Evolutionary conservation across 768 basidiomycete species (phyloP).

Genomic region (Suillus bovinus): DNA sequence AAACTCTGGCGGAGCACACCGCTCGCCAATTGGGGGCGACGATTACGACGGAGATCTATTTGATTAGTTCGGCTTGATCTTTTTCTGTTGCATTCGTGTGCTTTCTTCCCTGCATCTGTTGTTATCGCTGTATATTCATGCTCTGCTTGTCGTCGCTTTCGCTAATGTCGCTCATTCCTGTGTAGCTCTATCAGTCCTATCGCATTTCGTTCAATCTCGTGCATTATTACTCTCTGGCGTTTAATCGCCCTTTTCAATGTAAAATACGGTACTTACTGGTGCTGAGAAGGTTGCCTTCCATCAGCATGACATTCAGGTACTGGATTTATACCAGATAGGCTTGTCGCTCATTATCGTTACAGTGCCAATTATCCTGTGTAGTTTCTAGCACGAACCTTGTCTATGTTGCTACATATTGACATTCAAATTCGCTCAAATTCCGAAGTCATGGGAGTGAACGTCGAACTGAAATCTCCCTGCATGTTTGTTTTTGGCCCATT

Average conservation of each 20-base stretch:
- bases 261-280: not conserved
- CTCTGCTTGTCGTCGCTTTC: not conserved
- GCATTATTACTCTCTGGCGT: not conserved
- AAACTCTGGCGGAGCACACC: slow-evolving; percentile 43
- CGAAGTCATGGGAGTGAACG: not conserved
- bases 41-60: slow-evolving; percentile 34
- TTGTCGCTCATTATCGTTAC: not conserved
- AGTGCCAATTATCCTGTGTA: not conserved
- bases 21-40: slow-evolving; percentile 29
- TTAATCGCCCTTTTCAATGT: not conserved
- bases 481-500: not conserved
- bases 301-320: not conserved
- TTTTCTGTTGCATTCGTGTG: slow-evolving; percentile 3
- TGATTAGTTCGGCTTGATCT: not conserved
- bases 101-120: slow-evolving; percentile 8
- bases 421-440: not conserved
- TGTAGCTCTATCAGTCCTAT: slow-evolving; percentile 10
- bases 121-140: not conserved
- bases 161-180: slow-evolving; percentile 4
- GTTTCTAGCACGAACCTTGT: too few relatives aligned
- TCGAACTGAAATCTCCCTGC: not conserved
- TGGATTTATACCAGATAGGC: not conserved
- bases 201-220: slow-evolving; percentile 3
- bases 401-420: not conserved
- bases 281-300: not conserved